These are phyloP conservation scores for Erodium trifolium DNA, from an alignment of 441 rosid genomes.

Conservation along the genomic window DNA sequence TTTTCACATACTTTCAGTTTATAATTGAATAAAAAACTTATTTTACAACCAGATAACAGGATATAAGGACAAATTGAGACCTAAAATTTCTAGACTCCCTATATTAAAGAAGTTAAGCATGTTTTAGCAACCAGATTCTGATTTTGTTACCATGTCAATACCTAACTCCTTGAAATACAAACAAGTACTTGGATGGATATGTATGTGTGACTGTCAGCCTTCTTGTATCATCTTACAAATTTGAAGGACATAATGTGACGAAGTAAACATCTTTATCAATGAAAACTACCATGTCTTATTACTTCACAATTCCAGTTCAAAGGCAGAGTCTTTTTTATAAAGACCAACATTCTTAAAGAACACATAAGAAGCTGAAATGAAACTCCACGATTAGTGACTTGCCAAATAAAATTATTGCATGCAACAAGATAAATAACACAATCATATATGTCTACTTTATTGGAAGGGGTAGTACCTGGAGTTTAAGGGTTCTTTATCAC, in stretches of 20 bases:
- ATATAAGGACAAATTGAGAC: neutral
- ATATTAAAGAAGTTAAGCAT: neutral
- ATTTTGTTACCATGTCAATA: neutral
- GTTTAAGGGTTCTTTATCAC: conserved; percentile 80
- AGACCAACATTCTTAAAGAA: neutral
- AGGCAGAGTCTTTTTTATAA: neutral
- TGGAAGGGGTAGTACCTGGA: conserved; percentile 46
- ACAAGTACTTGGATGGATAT: neutral
- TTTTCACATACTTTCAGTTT: neutral
- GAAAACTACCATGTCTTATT: neutral
- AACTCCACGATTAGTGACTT: neutral
- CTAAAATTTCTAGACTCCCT: neutral
- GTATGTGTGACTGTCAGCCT: neutral
- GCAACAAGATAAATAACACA: neutral
- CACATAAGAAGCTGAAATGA: neutral
- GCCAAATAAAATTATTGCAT: conserved; percentile 3
- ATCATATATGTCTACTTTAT: neutral
- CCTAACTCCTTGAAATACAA: neutral
- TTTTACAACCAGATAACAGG: neutral
- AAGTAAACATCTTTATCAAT: neutral
- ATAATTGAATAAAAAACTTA: neutral
- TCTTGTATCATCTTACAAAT: neutral
- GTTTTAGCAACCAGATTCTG: neutral
- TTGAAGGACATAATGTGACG: neutral
- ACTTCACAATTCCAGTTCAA: conserved; percentile 1